A percentile compares a stretch with the other conserved stretches of the same genome.
These are phyloP conservation scores for Protomyces gravidus DNA, from an alignment of 1,139 yeast species.

Conservation along the genomic window DNA sequence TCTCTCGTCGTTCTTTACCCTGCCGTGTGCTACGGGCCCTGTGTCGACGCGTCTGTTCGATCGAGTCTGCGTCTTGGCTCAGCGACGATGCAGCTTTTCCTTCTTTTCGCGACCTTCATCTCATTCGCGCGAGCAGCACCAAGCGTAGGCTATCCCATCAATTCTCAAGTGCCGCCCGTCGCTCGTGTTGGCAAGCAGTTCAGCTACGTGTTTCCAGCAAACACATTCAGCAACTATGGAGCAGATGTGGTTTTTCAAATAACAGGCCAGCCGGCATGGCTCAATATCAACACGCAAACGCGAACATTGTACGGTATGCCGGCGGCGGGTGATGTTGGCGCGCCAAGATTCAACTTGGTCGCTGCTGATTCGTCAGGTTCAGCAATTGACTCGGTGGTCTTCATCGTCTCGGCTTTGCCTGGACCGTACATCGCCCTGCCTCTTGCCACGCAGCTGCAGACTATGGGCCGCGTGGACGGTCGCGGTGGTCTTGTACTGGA, in stretches of 20 bases:
- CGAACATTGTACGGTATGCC: slow-evolving; percentile 73
- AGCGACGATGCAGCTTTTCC: slow-evolving; percentile 1
- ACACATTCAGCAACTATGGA: slow-evolving; percentile 52
- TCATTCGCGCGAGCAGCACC: slow-evolving; percentile 38
- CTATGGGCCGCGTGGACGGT: slow-evolving; percentile 48
- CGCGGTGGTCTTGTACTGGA: slow-evolving; percentile 64
- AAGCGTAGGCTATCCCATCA: slow-evolving; percentile 71
- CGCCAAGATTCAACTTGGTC: slow-evolving; percentile 49
- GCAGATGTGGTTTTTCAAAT: slow-evolving; percentile 54
- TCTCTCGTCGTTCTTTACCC: too few species aligned
- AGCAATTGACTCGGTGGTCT: slow-evolving; percentile 29
- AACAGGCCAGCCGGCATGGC: slow-evolving; percentile 67
- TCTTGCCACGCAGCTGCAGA: slow-evolving; percentile 32
- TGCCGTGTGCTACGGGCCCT: too few species aligned
- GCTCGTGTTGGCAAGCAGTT: slow-evolving; percentile 66
- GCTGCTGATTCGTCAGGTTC: slow-evolving; percentile 51
- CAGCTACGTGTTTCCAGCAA: slow-evolving; percentile 62
- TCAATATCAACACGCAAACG: slow-evolving; percentile 58
- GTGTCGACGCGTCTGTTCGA: too few species aligned
- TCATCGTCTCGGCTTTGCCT: slow-evolving; percentile 33
- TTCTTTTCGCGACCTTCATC: not conserved
- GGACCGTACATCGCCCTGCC: slow-evolving; percentile 34
- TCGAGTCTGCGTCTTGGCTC: too few species aligned
- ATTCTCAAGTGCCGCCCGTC: slow-evolving; percentile 79
- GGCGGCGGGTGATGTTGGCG: slow-evolving; percentile 45